Conservation (phyloP, 129 eudicot species). For the Tanacetum coccineum region DNA sequence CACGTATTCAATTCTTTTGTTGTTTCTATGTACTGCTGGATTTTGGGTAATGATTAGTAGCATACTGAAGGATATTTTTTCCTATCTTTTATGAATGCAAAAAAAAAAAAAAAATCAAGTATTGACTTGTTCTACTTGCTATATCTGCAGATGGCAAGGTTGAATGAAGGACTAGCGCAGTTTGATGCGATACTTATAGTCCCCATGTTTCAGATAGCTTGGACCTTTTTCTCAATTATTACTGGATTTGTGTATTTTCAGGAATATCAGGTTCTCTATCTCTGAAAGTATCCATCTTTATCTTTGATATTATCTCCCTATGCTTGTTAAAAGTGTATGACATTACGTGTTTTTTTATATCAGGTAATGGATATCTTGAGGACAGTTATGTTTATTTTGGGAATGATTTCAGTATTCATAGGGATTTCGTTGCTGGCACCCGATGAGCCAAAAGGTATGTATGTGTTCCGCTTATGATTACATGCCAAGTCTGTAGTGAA, state of each 20-base stretch:
- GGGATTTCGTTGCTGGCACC: conserved; percentile 91
- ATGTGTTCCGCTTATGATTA: too few species aligned
- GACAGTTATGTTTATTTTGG: conserved; percentile 81
- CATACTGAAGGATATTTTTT: neutral
- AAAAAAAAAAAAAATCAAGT: neutral
- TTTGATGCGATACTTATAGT: conserved; percentile 92
- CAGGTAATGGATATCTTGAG: conserved; percentile 80
- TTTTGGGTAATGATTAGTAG: conserved; percentile 68
- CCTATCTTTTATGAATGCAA: neutral
- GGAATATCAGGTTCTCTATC: conserved; percentile 79
- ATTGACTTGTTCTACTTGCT: too few species aligned
- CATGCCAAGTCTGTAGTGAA: too few species aligned
- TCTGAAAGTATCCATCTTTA: too few species aligned
- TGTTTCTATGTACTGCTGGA: conserved; percentile 95
- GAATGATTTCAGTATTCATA: conserved; percentile 83
- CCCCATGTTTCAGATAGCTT: conserved; percentile 95
- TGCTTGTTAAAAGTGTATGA: conserved; percentile 5
- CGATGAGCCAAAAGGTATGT: conserved; percentile 79
- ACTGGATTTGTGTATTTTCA: conserved; percentile 93
- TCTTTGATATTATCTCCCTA: neutral
- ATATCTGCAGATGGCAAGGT: conserved; percentile 73
- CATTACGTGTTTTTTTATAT: conserved; percentile 16
- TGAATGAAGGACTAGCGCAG: conserved; percentile 82
- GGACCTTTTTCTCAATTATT: conserved; percentile 94
- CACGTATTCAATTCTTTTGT: conserved; percentile 82